Evolutionary conservation across 1,284 basidiomycete genomes (phyloP), one percentile per base, ranked within the genome.

Genomic region (Trametes versicolor): DNA sequence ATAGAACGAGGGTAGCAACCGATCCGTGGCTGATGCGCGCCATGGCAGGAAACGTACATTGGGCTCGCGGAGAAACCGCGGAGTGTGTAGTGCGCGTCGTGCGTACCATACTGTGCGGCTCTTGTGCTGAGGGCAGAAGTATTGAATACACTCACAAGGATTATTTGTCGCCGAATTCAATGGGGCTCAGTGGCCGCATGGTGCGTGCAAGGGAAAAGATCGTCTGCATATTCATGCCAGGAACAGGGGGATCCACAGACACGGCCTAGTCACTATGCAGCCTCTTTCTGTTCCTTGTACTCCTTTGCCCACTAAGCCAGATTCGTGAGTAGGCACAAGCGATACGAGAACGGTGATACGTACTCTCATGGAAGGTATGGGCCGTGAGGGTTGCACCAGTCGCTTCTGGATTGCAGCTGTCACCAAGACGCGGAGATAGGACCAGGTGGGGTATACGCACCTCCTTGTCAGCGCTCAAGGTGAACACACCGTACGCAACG

Each of bases 281-380:
- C 29, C 19, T 65, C 65, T 29, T 69, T 69, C 60, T 60, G 50
- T 25, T 66, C 65, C 59, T 37, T 53, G 43, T 67, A 69, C 59
- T 69, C 63, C 52, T 49, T 65, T 49, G 68, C 47, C 68, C 68
- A 69, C 68, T 69, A 36, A 17, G 15, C 52, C 27, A 13, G 53
- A 54, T 1, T 19, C 6, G 17, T 15, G 29, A 54, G 25, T 23
- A 19, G 1, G 6, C 25, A 36, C 29, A 36, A 21, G 43, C n/a
- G 41, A 13, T 34, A 29, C 9, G 13, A 23, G 12, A 29, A 15
- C 2, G 3, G 10, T 27, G 23, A 29, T 17, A 65, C 86, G 57
- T 67, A 89, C 88, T 77, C 80, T 76, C 87, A 88, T 88, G 1
- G 88, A 89, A 52, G 88, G 88, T 73, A 90, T 90, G 13, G 83